Evolutionary conservation across 768 basidiomycete genomes (phyloP).

Genomic region (Sporobolomyces phaffii): DNA sequence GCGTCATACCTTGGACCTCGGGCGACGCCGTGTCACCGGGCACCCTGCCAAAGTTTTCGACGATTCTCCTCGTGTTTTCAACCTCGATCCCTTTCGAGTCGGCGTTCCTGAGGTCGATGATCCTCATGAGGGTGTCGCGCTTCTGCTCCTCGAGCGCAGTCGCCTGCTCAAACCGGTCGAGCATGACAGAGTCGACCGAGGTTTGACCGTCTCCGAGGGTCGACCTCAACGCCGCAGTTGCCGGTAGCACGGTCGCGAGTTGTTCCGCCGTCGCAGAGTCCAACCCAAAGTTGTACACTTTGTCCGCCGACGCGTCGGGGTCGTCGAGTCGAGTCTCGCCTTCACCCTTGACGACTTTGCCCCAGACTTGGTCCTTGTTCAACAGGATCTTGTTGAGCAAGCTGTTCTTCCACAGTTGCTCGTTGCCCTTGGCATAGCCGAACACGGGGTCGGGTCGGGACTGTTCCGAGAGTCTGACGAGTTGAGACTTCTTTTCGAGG

Average conservation of each 20-base stretch:
- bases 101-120: constrained; percentile 80
- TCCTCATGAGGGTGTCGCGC: constrained; percentile 54
- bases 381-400: constrained; percentile 51
- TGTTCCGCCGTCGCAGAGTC: constrained; percentile 51
- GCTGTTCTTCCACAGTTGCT: constrained; percentile 62
- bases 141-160: constrained; percentile 42
- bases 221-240: constrained; percentile 19
- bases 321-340: constrained; percentile 24
- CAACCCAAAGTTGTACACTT: constrained; percentile 59
- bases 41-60: constrained; percentile 70
- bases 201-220: constrained; percentile 23
- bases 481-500: constrained; percentile 45
- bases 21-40: constrained; percentile 71
- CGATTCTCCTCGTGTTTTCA: constrained; percentile 74
- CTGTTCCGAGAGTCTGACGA: constrained; percentile 49
- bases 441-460: constrained; percentile 62
- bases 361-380: constrained; percentile 14
- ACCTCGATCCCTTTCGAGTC: constrained; percentile 77
- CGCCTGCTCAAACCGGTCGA: constrained; percentile 26
- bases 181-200: constrained; percentile 20
- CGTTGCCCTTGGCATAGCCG: constrained; percentile 62
- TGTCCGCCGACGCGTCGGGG: constrained; percentile 19
- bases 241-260: constrained; percentile 17
- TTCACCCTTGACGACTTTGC: constrained; percentile 4
- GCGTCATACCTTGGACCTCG: constrained; percentile 73